A percentile compares a stretch with the other conserved stretches of the same genome.
These are phyloP conservation scores for Schizonepeta tenuifolia DNA, from an alignment of 257 asterid species.

Conservation along the genomic window DNA sequence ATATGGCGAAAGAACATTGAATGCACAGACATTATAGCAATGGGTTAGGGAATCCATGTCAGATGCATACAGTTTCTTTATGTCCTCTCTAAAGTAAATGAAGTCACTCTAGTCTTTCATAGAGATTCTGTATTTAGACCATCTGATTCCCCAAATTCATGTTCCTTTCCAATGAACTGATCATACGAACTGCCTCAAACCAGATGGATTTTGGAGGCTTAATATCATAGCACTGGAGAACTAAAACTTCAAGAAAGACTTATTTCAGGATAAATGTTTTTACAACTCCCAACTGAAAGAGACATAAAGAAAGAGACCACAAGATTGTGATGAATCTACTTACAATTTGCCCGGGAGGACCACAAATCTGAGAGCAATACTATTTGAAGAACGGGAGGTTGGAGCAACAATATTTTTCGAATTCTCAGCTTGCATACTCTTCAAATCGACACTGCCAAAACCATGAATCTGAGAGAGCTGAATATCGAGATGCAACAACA, in stretches of 20 bases:
- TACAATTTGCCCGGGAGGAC: slow-evolving; percentile 55
- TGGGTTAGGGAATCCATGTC: not conserved
- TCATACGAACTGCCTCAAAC: not conserved
- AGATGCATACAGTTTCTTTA: slow-evolving; percentile 19
- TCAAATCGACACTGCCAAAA: slow-evolving; percentile 90
- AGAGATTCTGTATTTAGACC: not conserved
- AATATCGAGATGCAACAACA: slow-evolving; percentile 39
- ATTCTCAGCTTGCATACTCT: slow-evolving; percentile 91
- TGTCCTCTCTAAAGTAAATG: not conserved
- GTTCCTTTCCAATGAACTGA: not conserved
- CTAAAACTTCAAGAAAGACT: not conserved
- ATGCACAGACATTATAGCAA: not conserved
- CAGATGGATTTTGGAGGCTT: slow-evolving; percentile 6
- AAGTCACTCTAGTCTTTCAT: not conserved
- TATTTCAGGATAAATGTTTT: not conserved
- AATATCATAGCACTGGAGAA: not conserved
- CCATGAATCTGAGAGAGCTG: slow-evolving; percentile 55
- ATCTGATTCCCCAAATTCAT: slow-evolving; percentile 1
- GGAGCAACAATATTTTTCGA: slow-evolving; percentile 64
- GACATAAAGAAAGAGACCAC: not conserved
- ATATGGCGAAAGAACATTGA: not conserved
- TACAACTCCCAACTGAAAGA: not conserved
- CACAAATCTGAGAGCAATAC: slow-evolving; percentile 74
- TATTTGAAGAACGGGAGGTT: slow-evolving; percentile 82
- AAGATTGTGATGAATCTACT: slow-evolving; percentile 37